Base-by-base conservation (phyloP, 2,329 filamentous ascomycete species). In the Pseudopyrenochaeta lycopersici region DNA sequence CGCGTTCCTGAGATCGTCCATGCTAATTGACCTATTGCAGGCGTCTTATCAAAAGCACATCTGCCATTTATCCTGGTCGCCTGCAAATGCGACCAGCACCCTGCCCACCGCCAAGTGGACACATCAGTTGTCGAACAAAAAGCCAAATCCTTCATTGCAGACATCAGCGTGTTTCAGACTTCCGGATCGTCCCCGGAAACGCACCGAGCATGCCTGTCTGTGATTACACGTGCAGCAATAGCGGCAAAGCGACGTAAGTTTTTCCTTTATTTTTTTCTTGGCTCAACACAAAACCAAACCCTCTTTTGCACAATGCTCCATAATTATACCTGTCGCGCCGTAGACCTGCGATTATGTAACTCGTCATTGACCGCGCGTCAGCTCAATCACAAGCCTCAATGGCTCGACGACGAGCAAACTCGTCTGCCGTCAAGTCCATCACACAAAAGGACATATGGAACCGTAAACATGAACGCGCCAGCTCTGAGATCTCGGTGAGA, bases 71-170 rank as follows among this genome's bases (percentile, higher is more conserved):
- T 94, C 58, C 84, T 97, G 36, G 90, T 96, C 46, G 91, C 92
- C 49, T 94, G 89, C 75, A 97, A 97, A 81, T 96, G 91, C 80
- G 94, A 97, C 74, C 85, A 87, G 45, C 87, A 89, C 42, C 85
- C 88, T 58, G 83, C 85, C 52, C 80, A 86, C 54, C 88, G 90
- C 68, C 85, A 91, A 70, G 82, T 96, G 50, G 87, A 94, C 68
- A 85, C 89, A 12, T 82, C 86, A 23, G 84, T 80, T 49, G 83
- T 95, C 52, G 88, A 90, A 67, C 77, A 84, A 43, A 81, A 85
- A 60, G 90, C 90, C 33, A 81, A 77, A 59, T 71, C 75, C 63
- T 84, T 89, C 54, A 83, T 89, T 14, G 89, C 86, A 64, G 83
- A 76, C 35, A 68, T 94, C 57, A 85, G 87, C 57, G 86, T 89